Evolutionary conservation across 495 filamentous ascomycete species (phyloP).

Genomic region (Chaetomium fimeti): DNA sequence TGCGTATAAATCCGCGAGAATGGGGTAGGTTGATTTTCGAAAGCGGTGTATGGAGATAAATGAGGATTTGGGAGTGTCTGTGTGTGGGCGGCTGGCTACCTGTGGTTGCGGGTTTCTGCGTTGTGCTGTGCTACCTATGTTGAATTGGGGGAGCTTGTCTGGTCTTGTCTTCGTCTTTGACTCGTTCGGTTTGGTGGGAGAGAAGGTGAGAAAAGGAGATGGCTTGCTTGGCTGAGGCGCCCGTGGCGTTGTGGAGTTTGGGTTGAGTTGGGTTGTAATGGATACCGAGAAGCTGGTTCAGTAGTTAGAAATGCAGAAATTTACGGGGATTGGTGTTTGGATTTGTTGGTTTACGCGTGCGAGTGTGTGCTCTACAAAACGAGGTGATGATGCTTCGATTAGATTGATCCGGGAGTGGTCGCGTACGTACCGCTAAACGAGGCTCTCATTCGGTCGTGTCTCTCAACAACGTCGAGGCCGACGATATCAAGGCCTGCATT

Average conservation of each 20-base stretch:
- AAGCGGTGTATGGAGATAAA: background rate
- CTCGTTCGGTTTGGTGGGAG: background rate
- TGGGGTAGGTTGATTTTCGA: background rate
- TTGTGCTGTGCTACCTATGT: background rate
- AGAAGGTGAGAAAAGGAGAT: background rate
- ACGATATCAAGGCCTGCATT: too few species aligned
- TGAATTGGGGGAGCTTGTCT: conserved; percentile 13
- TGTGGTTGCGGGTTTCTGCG: background rate
- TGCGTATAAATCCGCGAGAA: background rate
- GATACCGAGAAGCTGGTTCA: background rate
- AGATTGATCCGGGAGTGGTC: too few species aligned
- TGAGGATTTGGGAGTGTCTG: background rate
- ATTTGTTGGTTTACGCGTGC: too few species aligned
- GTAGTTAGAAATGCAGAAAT: background rate
- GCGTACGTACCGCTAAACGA: too few species aligned
- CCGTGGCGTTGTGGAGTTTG: background rate
- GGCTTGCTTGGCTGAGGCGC: background rate
- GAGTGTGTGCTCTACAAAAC: too few species aligned
- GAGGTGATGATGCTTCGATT: too few species aligned
- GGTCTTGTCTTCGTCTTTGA: background rate
- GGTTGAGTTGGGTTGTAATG: background rate
- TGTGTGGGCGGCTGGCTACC: background rate
- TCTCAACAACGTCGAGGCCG: too few species aligned
- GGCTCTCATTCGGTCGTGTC: too few species aligned
- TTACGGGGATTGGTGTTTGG: background rate